These are phyloP conservation scores for Sclerotinia borealis DNA, from an alignment of 2,329 filamentous ascomycete species.

Conservation along the genomic window DNA sequence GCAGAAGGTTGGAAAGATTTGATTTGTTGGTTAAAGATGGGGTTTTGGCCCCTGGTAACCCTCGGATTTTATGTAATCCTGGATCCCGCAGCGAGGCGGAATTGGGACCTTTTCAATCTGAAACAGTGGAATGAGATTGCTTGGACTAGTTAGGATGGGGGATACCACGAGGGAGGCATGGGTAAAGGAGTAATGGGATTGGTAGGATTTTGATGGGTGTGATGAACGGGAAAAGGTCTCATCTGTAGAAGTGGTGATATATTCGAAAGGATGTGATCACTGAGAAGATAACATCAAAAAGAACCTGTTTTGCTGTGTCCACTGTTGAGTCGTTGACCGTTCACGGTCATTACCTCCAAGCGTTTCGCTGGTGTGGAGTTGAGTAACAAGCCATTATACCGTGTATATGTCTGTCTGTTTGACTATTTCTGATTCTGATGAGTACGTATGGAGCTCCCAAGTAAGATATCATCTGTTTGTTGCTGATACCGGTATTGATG, in stretches of 20 bases:
- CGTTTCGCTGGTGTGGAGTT: not conserved
- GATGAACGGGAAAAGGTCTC: not conserved
- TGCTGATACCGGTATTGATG: too few relatives aligned
- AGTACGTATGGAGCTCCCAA: too few relatives aligned
- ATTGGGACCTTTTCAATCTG: not conserved
- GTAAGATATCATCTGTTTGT: too few relatives aligned
- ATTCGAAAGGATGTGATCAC: too few relatives aligned
- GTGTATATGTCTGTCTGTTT: too few relatives aligned
- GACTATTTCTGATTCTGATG: too few relatives aligned
- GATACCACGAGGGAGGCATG: constrained; percentile 1
- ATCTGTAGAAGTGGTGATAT: too few relatives aligned
- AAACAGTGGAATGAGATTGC: not conserved
- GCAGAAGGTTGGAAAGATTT: not conserved
- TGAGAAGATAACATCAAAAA: too few relatives aligned
- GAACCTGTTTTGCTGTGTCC: too few relatives aligned
- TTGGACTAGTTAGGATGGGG: not conserved
- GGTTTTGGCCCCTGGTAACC: not conserved
- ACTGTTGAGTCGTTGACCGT: too few relatives aligned
- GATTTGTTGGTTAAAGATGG: not conserved
- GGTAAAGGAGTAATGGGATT: not conserved
- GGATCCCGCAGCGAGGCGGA: constrained; percentile 1
- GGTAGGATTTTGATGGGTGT: not conserved
- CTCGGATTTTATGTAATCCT: not conserved
- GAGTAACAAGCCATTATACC: not conserved
- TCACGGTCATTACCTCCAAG: too few relatives aligned